Evolutionary conservation across 805 yeast species (phyloP).

Genomic region (Hanseniaspora pseudoguilliermondii): DNA sequence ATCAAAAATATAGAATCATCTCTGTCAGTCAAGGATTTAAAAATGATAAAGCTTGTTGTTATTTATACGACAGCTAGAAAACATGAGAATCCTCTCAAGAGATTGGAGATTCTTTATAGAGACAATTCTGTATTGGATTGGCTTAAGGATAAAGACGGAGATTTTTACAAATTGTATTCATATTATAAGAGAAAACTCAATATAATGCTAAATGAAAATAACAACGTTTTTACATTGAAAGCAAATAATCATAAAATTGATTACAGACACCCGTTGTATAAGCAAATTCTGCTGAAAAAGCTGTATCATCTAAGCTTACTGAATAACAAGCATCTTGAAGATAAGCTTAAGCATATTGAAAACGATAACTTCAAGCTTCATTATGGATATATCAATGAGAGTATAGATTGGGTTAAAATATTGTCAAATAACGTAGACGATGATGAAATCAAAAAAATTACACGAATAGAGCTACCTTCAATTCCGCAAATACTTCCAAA

Average conservation of each 20-base stretch:
- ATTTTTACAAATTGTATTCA: not conserved
- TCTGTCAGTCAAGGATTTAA: not conserved
- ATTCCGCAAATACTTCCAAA: conserved; percentile 1
- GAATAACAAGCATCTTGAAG: not conserved
- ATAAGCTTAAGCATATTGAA: not conserved
- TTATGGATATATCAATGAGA: not conserved
- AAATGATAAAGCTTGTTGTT: conserved; percentile 10
- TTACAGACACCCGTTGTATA: not conserved
- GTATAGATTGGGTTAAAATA: conserved; percentile 8
- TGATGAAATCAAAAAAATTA: not conserved
- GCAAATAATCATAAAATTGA: not conserved
- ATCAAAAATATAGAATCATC: not conserved
- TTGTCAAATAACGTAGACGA: not conserved
- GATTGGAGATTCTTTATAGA: not conserved
- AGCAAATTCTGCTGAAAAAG: not conserved
- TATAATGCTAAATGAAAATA: not conserved
- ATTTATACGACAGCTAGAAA: not conserved
- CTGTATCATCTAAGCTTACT: not conserved
- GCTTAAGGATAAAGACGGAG: conserved; percentile 2
- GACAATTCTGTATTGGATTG: not conserved
- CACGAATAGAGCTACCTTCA: not conserved
- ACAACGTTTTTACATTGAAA: not conserved
- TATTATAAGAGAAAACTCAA: not conserved
- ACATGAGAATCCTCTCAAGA: not conserved
- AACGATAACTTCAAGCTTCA: not conserved